Evolutionary conservation across 169 alveolate genomes (phyloP).

Genomic region (Plasmodium vivax): DNA sequence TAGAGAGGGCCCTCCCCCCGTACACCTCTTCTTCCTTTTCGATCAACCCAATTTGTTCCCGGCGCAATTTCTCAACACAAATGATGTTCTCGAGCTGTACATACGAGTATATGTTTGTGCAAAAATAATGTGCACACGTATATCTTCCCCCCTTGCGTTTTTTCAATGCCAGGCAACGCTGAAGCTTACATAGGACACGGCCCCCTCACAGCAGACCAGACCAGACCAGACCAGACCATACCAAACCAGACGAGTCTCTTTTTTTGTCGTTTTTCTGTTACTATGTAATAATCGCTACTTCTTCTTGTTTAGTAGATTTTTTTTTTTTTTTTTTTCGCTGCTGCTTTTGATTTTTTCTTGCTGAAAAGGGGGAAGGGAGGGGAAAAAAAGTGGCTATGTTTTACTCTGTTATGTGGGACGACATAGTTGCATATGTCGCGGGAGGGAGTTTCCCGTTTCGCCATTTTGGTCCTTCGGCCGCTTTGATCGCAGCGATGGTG

Average conservation of each 20-base stretch:
- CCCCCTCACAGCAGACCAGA: background rate
- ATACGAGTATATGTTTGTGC: background rate
- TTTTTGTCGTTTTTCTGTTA: background rate
- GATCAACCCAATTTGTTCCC: background rate
- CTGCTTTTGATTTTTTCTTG: slow-evolving; percentile 33
- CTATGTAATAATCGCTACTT: background rate
- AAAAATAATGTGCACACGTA: background rate
- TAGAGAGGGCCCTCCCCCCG: background rate
- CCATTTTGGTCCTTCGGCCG: background rate
- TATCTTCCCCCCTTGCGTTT: background rate
- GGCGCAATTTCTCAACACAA: background rate
- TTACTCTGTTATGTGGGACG: background rate
- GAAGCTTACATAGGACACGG: slow-evolving; percentile 23
- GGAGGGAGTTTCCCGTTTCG: background rate
- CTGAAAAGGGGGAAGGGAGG: slow-evolving; percentile 2
- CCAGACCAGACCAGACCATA: background rate
- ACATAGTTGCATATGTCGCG: background rate
- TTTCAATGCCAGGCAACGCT: slow-evolving; percentile 67
- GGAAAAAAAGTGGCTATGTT: background rate
- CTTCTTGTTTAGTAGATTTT: background rate
- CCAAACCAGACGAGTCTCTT: background rate
- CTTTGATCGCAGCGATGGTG: background rate
- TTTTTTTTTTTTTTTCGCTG: background rate
- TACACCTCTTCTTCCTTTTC: background rate
- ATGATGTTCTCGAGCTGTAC: background rate